Conservation (phyloP, 1,139 yeast species). For the Pichia sp. region DNA sequence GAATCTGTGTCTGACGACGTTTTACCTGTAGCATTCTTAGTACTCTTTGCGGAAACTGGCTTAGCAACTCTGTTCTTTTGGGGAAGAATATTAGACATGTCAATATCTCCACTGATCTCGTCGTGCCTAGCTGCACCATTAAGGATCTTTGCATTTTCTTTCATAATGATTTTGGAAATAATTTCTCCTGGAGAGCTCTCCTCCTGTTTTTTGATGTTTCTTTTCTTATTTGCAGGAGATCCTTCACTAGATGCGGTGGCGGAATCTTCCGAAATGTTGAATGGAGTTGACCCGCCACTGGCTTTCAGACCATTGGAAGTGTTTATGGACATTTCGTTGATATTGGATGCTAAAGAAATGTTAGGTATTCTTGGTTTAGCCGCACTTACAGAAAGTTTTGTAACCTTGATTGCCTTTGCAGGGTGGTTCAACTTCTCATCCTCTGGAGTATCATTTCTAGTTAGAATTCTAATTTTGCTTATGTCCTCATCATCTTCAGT, state of each 20-base stretch:
- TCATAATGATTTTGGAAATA: background rate
- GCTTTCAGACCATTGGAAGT: background rate
- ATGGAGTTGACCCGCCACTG: background rate
- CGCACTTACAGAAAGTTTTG: constrained; percentile 7
- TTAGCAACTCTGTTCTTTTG: constrained; percentile 5
- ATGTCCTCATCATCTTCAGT: constrained; percentile 10
- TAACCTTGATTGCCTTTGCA: constrained; percentile 12
- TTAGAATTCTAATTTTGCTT: constrained; percentile 7
- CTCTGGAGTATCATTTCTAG: constrained; percentile 15
- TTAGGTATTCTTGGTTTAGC: background rate
- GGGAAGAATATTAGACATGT: constrained; percentile 19
- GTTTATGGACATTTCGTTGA: background rate
- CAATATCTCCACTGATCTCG: constrained; percentile 21
- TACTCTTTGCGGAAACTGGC: background rate
- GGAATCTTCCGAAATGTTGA: background rate
- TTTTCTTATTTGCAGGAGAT: background rate
- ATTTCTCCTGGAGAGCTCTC: background rate
- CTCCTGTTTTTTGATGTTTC: background rate
- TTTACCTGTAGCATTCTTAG: background rate
- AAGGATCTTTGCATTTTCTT: background rate
- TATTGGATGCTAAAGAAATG: background rate
- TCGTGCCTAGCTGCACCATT: constrained; percentile 15
- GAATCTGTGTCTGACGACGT: background rate
- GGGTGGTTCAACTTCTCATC: constrained; percentile 8
- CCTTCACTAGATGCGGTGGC: background rate